A percentile compares a stretch with the other conserved stretches of the same genome.
Conservation (phyloP, 2,329 filamentous ascomycete species). For the Venturia carpophila region DNA sequence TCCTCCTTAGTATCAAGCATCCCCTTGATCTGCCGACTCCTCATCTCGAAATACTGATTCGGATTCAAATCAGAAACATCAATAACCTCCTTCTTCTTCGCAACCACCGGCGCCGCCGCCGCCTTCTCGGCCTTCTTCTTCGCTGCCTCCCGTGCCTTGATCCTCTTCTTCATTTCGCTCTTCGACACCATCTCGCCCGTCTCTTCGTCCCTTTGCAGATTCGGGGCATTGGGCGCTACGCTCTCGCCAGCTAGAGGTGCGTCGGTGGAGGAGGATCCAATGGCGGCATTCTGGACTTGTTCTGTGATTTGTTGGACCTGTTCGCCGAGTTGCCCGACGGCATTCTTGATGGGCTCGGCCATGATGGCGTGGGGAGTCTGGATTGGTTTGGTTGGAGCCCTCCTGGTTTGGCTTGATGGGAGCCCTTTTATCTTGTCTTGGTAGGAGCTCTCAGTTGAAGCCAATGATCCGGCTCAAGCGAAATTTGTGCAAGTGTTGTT, state of each 20-base stretch:
- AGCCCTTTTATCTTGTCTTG: neutral
- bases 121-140: conserved; percentile 84
- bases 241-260: conserved; percentile 20
- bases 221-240: conserved; percentile 30
- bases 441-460: no score
- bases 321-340: conserved; percentile 28
- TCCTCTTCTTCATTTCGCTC: conserved; percentile 73
- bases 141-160: conserved; percentile 83
- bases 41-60: conserved; percentile 96
- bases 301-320: conserved; percentile 22
- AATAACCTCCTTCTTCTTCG: conserved; percentile 56
- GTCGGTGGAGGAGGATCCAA: conserved; percentile 10
- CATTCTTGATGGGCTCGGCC: conserved; percentile 32
- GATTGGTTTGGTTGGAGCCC: neutral
- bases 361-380: conserved; percentile 13
- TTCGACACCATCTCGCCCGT: conserved; percentile 71
- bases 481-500: neutral
- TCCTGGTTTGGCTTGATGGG: neutral
- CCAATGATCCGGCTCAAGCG: no score
- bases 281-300: conserved; percentile 12
- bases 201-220: conserved; percentile 81
- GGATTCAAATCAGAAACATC: conserved; percentile 56
- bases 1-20: conserved; percentile 65
- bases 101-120: conserved; percentile 57
- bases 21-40: conserved; percentile 72